Evolutionary conservation across 768 basidiomycete genomes (phyloP), one percentile per base, ranked within the genome.

Genomic region (Megacollybia marginata): DNA sequence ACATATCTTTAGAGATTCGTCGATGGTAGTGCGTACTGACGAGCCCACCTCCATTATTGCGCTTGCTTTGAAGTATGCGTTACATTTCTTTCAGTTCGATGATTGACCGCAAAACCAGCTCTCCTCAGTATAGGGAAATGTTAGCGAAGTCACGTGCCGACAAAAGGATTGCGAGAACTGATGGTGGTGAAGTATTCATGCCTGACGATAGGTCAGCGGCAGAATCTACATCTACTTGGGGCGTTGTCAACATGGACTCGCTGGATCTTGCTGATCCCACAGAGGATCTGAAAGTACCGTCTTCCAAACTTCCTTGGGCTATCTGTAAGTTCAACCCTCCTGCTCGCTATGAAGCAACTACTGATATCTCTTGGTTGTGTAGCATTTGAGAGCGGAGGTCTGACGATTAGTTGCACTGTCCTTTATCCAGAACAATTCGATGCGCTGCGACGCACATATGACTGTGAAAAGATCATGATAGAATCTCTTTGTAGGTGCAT

Each of bases 31-130:
- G 16, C 79, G 95, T 16, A 92, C 92, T 16, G 93, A 97, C 63
- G 96, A 99, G 61, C 96, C 95, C 2, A 96, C 94, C 0, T 97
- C 95, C 15, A 96, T 98, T 59, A 93, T 98, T 55, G 94, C 96
- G 7, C 82, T 97, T 50, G 91, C 92, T 5, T 68, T 99, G 45
- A 90, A 87, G 91, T 92, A 59, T 58, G 80, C 66, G 46, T 45
- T 12, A 31, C n/a, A 23, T n/a, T 44, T 32, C 44, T 31, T 9
- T 32, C 2, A 48, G 44, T n/a, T 13, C 11, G 44, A 28, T 16
- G n/a, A 19, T 28, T 44, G 38, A 32, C 33, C 5, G 7, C 43
- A 40, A 49, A 28, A 28, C 23, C 47, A 92, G 90, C 55, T 92
- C 90, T 2, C 80, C 85, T 1, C 83, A 85, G 57, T 90, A 92